Conservation (phyloP, 2,329 filamentous ascomycete species). For the Leptodontidium sp. region DNA sequence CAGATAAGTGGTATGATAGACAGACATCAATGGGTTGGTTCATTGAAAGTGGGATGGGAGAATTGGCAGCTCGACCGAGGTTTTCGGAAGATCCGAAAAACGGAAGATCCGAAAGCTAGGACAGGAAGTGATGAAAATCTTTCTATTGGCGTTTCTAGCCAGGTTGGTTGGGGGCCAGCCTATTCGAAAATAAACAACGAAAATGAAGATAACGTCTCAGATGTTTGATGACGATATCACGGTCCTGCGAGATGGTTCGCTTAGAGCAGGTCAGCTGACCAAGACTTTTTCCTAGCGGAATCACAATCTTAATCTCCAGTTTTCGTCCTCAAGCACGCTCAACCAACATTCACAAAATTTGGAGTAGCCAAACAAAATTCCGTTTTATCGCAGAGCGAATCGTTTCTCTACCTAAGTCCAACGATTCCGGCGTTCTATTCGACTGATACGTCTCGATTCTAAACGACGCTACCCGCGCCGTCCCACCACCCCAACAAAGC, state of each 20-base stretch:
- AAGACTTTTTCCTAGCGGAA: neutral
- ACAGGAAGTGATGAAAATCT: too few species aligned
- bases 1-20: neutral
- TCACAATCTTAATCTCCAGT: neutral
- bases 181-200: neutral
- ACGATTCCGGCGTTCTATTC: neutral
- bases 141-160: too few species aligned
- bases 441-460: neutral
- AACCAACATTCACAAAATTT: neutral
- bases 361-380: too few species aligned
- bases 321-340: neutral
- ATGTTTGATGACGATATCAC: neutral
- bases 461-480: neutral
- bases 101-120: too few species aligned
- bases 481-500: neutral
- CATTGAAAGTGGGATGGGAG: neutral
- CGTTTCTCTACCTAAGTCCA: neutral
- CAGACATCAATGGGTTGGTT: neutral
- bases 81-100: too few species aligned
- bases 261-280: slow-evolving; percentile 4
- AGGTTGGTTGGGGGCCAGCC: too few species aligned
- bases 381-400: too few species aligned
- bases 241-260: neutral
- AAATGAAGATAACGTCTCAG: neutral
- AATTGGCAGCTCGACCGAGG: neutral